phyloP scores from a whole-genome alignment of 2,329 filamentous ascomycete genomes.

The Sporothrix luriei region DNA sequence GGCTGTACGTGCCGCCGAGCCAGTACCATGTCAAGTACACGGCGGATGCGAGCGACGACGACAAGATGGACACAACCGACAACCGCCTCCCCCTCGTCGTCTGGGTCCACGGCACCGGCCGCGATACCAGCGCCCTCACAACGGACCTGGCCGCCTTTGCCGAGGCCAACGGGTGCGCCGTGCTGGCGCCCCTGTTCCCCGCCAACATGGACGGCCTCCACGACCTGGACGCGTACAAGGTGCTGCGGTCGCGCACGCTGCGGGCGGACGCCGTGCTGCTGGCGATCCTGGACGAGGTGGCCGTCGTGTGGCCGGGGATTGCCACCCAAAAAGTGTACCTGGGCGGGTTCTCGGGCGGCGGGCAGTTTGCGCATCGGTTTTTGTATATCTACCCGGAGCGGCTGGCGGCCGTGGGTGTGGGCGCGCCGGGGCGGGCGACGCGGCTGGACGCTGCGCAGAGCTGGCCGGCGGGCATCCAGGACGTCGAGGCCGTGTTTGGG shows the following conservation, averaged over 20 bases:
- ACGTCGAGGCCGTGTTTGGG: background rate
- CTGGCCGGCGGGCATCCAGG: constrained; percentile 13
- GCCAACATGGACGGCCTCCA: constrained; percentile 18
- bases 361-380: constrained; percentile 25
- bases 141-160: constrained; percentile 5
- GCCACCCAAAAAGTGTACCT: constrained; percentile 5
- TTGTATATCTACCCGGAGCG: constrained; percentile 18
- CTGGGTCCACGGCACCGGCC: constrained; percentile 23
- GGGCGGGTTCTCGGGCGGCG: constrained; percentile 18
- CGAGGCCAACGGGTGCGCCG: constrained; percentile 20
- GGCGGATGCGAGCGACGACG: constrained; percentile 2
- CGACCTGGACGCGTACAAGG: constrained; percentile 25
- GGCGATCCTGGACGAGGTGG: constrained; percentile 19
- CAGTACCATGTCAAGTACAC: constrained; percentile 15
- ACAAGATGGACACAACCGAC: background rate
- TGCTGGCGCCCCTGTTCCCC: constrained; percentile 20
- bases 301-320: constrained; percentile 12
- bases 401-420: background rate
- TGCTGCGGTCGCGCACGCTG: constrained; percentile 5
- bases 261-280: constrained; percentile 6
- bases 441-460: background rate
- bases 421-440: constrained; percentile 11
- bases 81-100: constrained; percentile 6
- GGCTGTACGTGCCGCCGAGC: constrained; percentile 7
- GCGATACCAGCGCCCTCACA: background rate